Evolutionary conservation across 2,329 filamentous ascomycete genomes (phyloP), one percentile per base, ranked within the genome.

Genomic region (Penicillium crustosum): DNA sequence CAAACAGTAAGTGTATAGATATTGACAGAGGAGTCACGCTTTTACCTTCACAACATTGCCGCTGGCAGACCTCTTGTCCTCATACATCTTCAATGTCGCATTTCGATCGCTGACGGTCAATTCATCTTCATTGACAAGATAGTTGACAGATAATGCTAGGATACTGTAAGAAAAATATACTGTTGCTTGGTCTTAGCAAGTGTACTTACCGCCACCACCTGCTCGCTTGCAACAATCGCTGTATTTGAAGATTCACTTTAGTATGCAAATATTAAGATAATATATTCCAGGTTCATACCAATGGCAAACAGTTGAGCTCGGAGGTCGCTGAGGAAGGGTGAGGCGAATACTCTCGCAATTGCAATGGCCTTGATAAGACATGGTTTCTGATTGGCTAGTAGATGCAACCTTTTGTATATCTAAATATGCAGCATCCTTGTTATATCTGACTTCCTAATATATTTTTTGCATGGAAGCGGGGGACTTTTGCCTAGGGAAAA

Each of bases 71-170:
- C 64, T 66, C 1, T 54, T 52, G 38, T 69, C 65, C 0, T 63
- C 31, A 19, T 60, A 68, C 3, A 55, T 31, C 19, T 58, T 67
- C 42, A 68, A 29, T 0, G 41, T 31, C 1, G 31, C 35, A 2
- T 45, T 49, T 1, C 58, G 36, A 49, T 68, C 65, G 10, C 67
- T 55, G 12, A 70, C 12, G 2, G 47, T 58, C 49, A 69, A 52
- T 3, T 63, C 57, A 56, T 59, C 53, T 21, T 63, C 57, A 4
- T 55, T 13, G 6, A 65, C 39, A 8, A 67, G 31, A n/a, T 68
- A 70, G 49, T 70, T 68, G 27, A 67, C 38, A 6, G 68, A 69
- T 15, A 62, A 70, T 5, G 61, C 67, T 70, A 38, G 41, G 10
- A 9, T 17, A 1, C 5, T 7, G 35, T 33, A 27, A 53, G 31